Evolutionary conservation across 2,329 filamentous ascomycete genomes (phyloP), one percentile per base, ranked within the genome.

Genomic region (Colletotrichum theobromicola): DNA sequence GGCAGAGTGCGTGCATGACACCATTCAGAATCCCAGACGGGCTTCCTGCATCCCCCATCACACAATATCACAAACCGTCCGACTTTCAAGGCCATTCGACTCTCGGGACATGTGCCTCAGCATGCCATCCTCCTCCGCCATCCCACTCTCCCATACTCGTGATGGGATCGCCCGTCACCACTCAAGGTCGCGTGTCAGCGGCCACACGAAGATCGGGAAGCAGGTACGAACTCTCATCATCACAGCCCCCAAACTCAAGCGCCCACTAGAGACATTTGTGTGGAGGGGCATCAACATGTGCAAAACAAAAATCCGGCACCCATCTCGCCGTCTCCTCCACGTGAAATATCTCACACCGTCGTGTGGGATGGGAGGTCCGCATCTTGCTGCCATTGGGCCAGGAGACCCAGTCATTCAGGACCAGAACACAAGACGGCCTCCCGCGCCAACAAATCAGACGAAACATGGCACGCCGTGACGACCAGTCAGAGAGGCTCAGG

Each of bases 11-110:
- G 42, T 74, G 68, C 68, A 74, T 74, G 68, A 72, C 72, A 72
- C 62, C 72, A 74, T 67, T 42, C 55, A 63, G 37, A 63, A 28
- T 67, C 68, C 42, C 55, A 62, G 21, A 63, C 42, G 32, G 57
- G 72, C 68, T 58, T 70, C 50, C 68, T 64, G 28, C 64, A 63
- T 67, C 26, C 21, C 42, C 62, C 50, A 65, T 74, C 74, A 72
- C 66, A 70, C 72, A 65, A 70, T 37, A 68, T 67, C 53, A 73
- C 79, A 81, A 80, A 72, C 26, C 57, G 57, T 67, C 50, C 62
- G 62, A 72, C 62, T 60, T 30, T 66, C 37, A 65, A 62, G 55
- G 55, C 53, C 55, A 61, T 57, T 68, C 66, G 66, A 68, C 37
- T 42, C 35, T 61, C 32, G 35, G 62, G 72, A 71, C 62, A 62